Base-by-base conservation (phyloP, 2,329 filamentous ascomycete genomes). In the Cladosporium austrohemisphaericum region DNA sequence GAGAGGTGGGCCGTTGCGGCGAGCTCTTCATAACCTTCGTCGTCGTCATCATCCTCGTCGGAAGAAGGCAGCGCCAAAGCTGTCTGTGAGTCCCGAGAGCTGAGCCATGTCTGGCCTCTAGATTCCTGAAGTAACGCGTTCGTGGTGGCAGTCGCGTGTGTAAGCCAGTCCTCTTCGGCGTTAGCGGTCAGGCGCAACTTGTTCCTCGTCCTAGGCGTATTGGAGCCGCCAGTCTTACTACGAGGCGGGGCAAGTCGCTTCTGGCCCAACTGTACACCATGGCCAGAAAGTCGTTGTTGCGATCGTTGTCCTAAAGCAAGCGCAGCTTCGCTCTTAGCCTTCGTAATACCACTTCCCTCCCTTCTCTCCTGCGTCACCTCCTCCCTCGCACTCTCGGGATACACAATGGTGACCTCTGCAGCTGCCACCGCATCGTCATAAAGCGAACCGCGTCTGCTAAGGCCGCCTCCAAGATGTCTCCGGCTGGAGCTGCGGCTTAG, bases 81-180 rank as follows among this genome's bases (percentile, higher is more conserved):
- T 1, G 79, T 82, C 1, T 74, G 76, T 52, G 74, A 79, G 53
- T 78, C 75, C 20, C 78, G 70, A 44, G 79, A 75, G 2, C 71
- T 69, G 3, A 83, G 69, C 80, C 80, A 83, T 49, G 75, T 76
- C 59, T 83, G 79, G n/a, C 80, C 80, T 56, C 83, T 83, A 50
- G 75, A 74, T 56, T 83, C 79, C 29, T 79, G 70, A 4, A 78
- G 75, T 16, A 79, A 73, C 4, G 76, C 75, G 2, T 79, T 76
- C 4, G 83, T 75, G 0, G 75, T 74, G 6, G 79, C 70, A 2
- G 78, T 78, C 0, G 80, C 76, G 45, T 80, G 76, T 36, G 80
- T 73, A 47, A 83, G 68, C 80, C 80, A 84, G 60, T 79, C 77
- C 41, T 79, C 71, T 44, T 76, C 71, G 7, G 58, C 49, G 5